Evolutionary conservation across 768 basidiomycete species (phyloP).

Genomic region (Omphalotus guepiniiformis): DNA sequence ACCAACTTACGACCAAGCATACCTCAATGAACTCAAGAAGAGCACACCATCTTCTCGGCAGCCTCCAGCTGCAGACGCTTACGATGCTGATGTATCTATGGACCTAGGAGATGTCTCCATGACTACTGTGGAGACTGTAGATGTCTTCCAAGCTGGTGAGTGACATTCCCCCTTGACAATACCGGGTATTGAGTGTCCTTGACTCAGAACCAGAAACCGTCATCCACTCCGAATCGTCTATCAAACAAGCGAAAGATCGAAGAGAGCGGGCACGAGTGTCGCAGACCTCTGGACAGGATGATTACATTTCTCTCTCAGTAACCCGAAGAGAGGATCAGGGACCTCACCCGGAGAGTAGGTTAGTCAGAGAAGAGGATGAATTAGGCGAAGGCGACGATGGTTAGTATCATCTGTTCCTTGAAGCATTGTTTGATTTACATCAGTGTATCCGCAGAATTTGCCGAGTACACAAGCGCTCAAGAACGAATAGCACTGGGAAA

Average conservation of each 20-base stretch:
- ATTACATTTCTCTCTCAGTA: conserved; percentile 77
- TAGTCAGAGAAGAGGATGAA: conserved; percentile 84
- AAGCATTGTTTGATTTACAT: not conserved
- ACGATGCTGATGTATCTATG: conserved; percentile 46
- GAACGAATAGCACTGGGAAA: conserved; percentile 85
- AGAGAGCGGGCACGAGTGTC: conserved; percentile 61
- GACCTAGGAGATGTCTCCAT: conserved; percentile 38
- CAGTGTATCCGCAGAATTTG: conserved; percentile 51
- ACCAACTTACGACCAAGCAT: conserved; percentile 67
- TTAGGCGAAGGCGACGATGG: conserved; percentile 87
- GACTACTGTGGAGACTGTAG: conserved; percentile 26
- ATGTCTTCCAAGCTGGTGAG: conserved; percentile 30
- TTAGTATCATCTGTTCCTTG: conserved; percentile 26
- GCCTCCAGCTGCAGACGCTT: conserved; percentile 32
- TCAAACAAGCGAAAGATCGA: conserved; percentile 70
- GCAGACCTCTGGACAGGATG: conserved; percentile 47
- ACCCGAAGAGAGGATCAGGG: conserved; percentile 53
- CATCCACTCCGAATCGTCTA: conserved; percentile 70
- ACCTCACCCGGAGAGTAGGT: conserved; percentile 80
- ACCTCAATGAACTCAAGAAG: conserved; percentile 76
- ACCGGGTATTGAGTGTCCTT: not conserved
- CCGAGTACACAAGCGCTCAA: conserved; percentile 84
- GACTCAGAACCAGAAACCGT: conserved; percentile 35
- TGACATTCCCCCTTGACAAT: not conserved
- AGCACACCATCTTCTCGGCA: conserved; percentile 58